These are phyloP conservation scores for Akanthomyces lecanii DNA, from an alignment of 2,329 filamentous ascomycete species.

Conservation along the genomic window DNA sequence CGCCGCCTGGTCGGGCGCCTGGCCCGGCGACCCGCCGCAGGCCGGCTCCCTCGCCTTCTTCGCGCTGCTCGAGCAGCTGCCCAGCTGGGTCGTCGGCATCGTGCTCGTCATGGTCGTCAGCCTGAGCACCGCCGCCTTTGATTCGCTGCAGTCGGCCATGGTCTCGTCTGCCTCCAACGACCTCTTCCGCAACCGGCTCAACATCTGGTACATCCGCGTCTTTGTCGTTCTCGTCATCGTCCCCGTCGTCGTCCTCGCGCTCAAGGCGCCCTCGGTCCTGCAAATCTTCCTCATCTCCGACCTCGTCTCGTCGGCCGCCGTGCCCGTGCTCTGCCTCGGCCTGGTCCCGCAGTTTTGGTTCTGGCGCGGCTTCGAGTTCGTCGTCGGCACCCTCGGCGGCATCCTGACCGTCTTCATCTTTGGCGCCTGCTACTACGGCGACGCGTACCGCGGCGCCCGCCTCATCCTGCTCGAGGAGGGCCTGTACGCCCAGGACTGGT, in stretches of 20 bases:
- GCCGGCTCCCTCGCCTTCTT: constrained; percentile 70
- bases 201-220: constrained; percentile 67
- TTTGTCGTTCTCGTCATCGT: constrained; percentile 69
- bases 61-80: constrained; percentile 65
- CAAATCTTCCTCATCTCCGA: constrained; percentile 83
- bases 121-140: constrained; percentile 73
- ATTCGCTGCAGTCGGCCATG: constrained; percentile 78
- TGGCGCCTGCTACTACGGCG: constrained; percentile 71
- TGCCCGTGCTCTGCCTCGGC: constrained; percentile 72
- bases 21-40: constrained; percentile 55
- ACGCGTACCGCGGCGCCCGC: constrained; percentile 57
- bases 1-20: constrained; percentile 72
- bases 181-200: constrained; percentile 75
- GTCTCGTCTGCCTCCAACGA: constrained; percentile 82
- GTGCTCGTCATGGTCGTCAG: constrained; percentile 76
- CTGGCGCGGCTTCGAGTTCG: constrained; percentile 77
- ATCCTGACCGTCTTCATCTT: constrained; percentile 79
- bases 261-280: constrained; percentile 69
- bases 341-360: constrained; percentile 66
- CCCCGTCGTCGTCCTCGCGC: constrained; percentile 68
- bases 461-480: constrained; percentile 70
- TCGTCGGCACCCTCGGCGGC: constrained; percentile 72
- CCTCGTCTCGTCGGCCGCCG: constrained; percentile 69
- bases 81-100: constrained; percentile 76
- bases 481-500: constrained; percentile 75